A percentile compares a stretch with the other conserved stretches of the same genome.
Conservation (phyloP, 768 basidiomycete species). For the Pulveroboletus sp. region DNA sequence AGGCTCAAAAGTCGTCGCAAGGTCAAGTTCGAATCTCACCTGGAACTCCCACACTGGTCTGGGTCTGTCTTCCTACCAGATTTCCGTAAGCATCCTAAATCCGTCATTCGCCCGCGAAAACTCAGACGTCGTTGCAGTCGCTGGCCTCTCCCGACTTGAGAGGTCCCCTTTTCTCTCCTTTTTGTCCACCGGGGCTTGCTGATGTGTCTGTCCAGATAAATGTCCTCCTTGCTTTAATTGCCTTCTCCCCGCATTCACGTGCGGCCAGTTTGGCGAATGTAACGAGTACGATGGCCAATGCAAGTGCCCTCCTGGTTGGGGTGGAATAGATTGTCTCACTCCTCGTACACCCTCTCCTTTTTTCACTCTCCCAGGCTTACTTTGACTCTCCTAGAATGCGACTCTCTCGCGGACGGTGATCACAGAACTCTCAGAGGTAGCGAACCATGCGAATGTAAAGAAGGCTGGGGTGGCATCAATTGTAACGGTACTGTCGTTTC, state of each 20-base stretch:
- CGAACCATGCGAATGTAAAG: constrained; percentile 80
- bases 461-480: constrained; percentile 94
- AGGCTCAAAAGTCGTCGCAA: background rate
- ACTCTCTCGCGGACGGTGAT: constrained; percentile 87
- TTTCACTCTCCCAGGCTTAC: background rate
- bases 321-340: constrained; percentile 89
- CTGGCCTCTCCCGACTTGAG: constrained; percentile 15
- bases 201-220: constrained; percentile 35
- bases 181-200: background rate
- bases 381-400: constrained; percentile 62
- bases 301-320: constrained; percentile 96
- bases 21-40: constrained; percentile 10
- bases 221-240: constrained; percentile 97
- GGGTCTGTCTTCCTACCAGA: constrained; percentile 21
- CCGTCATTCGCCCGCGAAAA: background rate
- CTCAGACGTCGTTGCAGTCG: constrained; percentile 16
- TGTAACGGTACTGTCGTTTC: constrained; percentile 74
- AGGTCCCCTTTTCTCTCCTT: constrained; percentile 7
- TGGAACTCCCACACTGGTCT: constrained; percentile 11
- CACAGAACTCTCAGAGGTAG: constrained; percentile 77
- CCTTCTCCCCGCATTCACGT: constrained; percentile 83
- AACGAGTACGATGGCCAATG: constrained; percentile 93
- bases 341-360: constrained; percentile 61
- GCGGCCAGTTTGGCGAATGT: constrained; percentile 90
- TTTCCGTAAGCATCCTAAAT: constrained; percentile 20